Conservation (phyloP, 768 basidiomycete species). For the Trametes cubensis region DNA sequence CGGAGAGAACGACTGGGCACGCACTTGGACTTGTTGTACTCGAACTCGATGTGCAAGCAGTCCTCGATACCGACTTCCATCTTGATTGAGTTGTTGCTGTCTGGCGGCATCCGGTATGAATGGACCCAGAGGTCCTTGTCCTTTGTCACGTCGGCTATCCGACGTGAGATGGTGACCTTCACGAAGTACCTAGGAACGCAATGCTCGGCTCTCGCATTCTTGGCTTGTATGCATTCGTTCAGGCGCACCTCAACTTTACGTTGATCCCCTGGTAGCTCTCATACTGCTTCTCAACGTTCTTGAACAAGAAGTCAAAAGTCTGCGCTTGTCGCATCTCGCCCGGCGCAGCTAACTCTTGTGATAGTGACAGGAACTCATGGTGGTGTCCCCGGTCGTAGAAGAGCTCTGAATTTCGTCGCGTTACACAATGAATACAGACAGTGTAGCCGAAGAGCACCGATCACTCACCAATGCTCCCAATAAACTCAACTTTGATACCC, state of each 20-base stretch:
- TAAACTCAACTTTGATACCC: conserved; percentile 97
- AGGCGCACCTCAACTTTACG: conserved; percentile 86
- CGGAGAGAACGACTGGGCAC: conserved; percentile 32
- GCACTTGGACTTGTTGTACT: conserved; percentile 99
- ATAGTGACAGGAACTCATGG: conserved; percentile 94
- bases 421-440: neutral
- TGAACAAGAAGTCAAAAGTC: conserved; percentile 96
- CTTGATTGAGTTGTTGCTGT: conserved; percentile 97
- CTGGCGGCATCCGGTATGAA: conserved; percentile 97
- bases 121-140: conserved; percentile 98
- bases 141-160: conserved; percentile 92
- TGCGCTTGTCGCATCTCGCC: conserved; percentile 97
- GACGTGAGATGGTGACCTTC: conserved; percentile 84
- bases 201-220: neutral
- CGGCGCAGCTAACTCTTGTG: conserved; percentile 93
- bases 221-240: neutral
- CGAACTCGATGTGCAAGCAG: conserved; percentile 98
- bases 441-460: neutral
- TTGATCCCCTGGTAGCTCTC: conserved; percentile 99
- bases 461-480: conserved; percentile 86
- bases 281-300: conserved; percentile 99
- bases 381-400: conserved; percentile 99
- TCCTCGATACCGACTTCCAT: conserved; percentile 99
- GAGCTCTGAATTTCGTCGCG: conserved; percentile 53
- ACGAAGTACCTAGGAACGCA: conserved; percentile 76